Percentiles rank a stretch among this genome's conserved stretches.
These are phyloP conservation scores for Thelonectria olida DNA, from an alignment of 2,329 filamentous ascomycete species.

Conservation along the genomic window DNA sequence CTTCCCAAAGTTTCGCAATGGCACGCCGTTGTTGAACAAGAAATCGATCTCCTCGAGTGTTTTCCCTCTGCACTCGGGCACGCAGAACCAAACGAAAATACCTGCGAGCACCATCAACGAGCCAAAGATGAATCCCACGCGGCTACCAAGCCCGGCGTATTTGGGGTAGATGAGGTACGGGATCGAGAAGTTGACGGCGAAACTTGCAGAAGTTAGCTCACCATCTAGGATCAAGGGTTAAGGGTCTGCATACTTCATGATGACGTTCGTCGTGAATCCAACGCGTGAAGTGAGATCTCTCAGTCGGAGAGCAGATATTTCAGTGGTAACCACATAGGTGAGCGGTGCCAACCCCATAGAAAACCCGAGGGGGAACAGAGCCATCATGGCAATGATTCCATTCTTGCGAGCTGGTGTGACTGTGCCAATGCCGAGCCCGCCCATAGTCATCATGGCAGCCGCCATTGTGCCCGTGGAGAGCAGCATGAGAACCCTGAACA, in stretches of 20 bases:
- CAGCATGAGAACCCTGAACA: slow-evolving; percentile 21
- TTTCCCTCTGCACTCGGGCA: slow-evolving; percentile 32
- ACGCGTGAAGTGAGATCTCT: slow-evolving; percentile 5
- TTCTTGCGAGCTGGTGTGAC: slow-evolving; percentile 27
- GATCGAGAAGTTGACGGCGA: slow-evolving; percentile 32
- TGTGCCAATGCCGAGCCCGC: slow-evolving; percentile 30
- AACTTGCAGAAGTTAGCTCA: slow-evolving; percentile 17
- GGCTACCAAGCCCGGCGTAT: slow-evolving; percentile 31
- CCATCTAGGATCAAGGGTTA: accelerated
- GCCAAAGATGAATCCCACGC: slow-evolving; percentile 35
- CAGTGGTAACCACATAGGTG: slow-evolving; percentile 30
- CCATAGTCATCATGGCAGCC: slow-evolving; percentile 37
- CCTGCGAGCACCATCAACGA: neutral
- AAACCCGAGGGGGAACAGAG: slow-evolving; percentile 32
- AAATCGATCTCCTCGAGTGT: slow-evolving; percentile 31
- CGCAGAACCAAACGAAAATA: slow-evolving; percentile 28
- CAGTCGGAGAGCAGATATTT: slow-evolving; percentile 25
- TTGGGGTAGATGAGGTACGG: slow-evolving; percentile 31
- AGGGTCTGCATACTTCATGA: slow-evolving; percentile 4
- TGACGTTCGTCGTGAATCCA: neutral
- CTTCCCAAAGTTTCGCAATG: slow-evolving; percentile 26
- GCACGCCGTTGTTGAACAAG: slow-evolving; percentile 28
- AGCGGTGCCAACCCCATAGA: slow-evolving; percentile 24
- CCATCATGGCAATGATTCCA: slow-evolving; percentile 37
- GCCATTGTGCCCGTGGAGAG: slow-evolving; percentile 1